Conservation (phyloP, 805 yeast genomes). For the Tetrapisispora taiwanensis region DNA sequence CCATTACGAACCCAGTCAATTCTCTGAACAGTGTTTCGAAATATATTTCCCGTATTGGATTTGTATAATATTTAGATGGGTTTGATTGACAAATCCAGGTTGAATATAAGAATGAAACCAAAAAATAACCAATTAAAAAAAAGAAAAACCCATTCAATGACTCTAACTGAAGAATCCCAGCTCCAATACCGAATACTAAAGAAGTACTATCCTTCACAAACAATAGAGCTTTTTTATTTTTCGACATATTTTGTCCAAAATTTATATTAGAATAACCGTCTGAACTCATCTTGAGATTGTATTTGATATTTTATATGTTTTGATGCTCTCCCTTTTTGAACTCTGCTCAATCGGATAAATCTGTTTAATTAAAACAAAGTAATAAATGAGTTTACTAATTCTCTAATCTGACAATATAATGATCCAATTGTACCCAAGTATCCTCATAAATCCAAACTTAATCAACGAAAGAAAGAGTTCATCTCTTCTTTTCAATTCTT, state of each 20-base stretch:
- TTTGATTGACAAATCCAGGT: conserved; percentile 28
- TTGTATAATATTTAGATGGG: conserved; percentile 32
- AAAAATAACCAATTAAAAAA: conserved; percentile 31
- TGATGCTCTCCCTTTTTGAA: too few relatives aligned
- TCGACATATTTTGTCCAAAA: neutral
- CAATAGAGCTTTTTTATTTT: conserved; percentile 17
- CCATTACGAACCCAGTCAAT: conserved; percentile 43
- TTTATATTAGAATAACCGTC: neutral
- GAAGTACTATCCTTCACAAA: conserved; percentile 39
- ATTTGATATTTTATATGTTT: too few relatives aligned
- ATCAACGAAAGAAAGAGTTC: too few relatives aligned
- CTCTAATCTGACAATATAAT: too few relatives aligned
- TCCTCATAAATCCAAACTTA: too few relatives aligned
- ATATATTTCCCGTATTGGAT: conserved; percentile 34
- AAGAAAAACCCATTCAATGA: conserved; percentile 39
- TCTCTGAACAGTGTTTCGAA: conserved; percentile 38
- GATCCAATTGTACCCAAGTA: too few relatives aligned
- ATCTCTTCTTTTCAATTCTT: neutral
- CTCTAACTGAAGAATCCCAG: conserved; percentile 46
- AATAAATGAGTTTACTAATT: too few relatives aligned
- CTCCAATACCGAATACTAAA: conserved; percentile 41
- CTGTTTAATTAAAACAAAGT: too few relatives aligned
- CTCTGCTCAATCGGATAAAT: too few relatives aligned
- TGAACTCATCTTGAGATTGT: neutral
- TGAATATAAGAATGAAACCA: conserved; percentile 28